Evolutionary conservation across 768 basidiomycete species (phyloP), one percentile per base, ranked within the genome.

Genomic region (Pleurotus djamor): DNA sequence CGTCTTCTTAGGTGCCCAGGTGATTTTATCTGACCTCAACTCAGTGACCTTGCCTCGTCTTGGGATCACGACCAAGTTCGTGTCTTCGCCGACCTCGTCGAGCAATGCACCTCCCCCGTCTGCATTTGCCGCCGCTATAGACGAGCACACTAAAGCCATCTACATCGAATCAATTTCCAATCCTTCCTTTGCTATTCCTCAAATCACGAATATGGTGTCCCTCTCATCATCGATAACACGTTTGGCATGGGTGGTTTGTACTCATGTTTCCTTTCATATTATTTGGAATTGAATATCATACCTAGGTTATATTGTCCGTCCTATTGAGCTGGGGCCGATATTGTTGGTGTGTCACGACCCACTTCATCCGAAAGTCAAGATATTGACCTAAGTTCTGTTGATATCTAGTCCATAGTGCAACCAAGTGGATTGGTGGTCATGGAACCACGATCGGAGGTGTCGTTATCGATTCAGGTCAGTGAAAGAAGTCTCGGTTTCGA

Each of bases 391-490:
- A 28, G 21, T 28, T 28, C 3, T 28, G 21, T 28, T 28, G 1
- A 28, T 28, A 28, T 28, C 2, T 28, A 79, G 86, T 91, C 14
- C 86, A 92, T 68, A 88, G 86, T 50, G 88, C 88, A 0, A 92
- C 91, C 0, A 92, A 94, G 66, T 94, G 91, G 92, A 91, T 92
- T 37, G 86, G 88, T 10, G 87, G 88, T 0, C 89, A 91, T 61
- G 91, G 92, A 33, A 92, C 86, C 0, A 89, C 88, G 28, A 89
- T 94, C 50, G 90, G 79, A 3, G 92, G 91, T 45, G 83, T 91
- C 33, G 74, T 94, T 59, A 71, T 93, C 49, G 90, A 92, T 68
- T 80, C 82, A 7, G 90, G 89, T 82, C 48, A 21, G 56, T 66
- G 55, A 36, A 17, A 43, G 4, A 51, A 62, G 54, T 36, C 4